Evolutionary conservation across 108 stramenopile genomes (phyloP), one percentile per base, ranked within the genome.

Genomic region (Nitzschia palea): DNA sequence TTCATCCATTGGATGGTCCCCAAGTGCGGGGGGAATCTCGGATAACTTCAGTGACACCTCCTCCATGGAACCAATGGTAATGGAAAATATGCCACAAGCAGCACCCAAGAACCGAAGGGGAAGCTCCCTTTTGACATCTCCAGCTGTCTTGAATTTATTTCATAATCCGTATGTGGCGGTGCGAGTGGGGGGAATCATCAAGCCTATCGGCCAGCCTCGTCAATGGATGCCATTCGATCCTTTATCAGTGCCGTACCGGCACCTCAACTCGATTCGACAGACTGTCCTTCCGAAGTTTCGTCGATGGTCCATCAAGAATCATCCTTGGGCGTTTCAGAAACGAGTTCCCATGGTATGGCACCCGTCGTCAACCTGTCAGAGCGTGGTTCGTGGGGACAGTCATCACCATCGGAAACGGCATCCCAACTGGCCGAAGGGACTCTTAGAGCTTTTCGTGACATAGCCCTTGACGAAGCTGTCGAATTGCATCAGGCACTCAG

Each of bases 401-500:
- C 52, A 2, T 66, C 75, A 1, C 67, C 56, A 10, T 76, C 85
- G 10, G 92, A 88, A 71, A 86, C 87, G 59, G 93, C 93, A 2
- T 80, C 87, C 0, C 81, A 89, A 12, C 72, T 94, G 43, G 85
- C 89, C 8, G 93, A 94, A 70, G 93, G 93, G 0, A 88, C 88
- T 0, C 37, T 94, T 3, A 75, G 90, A 37, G 93, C 90, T 1
- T 83, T 85, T 60, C 86, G 93, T 37, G 93, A 94, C 69, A 56
- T 94, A 8, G 84, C 86, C 0, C 65, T 94, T 37, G 88, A 89
- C 36, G 93, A 94, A 62, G 89, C 90, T 2, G 76, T 85, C 0
- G 90, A 89, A 59, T 62, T 94, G 4, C 86, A 91, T 67, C 63
- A 59, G 9, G 80, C 87, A 10, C 58, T 94, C 25, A 80, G 83